These are phyloP conservation scores for Catenaria anguillulae DNA, from an alignment of 371 early-diverging fungal genomes.

Conservation along the genomic window DNA sequence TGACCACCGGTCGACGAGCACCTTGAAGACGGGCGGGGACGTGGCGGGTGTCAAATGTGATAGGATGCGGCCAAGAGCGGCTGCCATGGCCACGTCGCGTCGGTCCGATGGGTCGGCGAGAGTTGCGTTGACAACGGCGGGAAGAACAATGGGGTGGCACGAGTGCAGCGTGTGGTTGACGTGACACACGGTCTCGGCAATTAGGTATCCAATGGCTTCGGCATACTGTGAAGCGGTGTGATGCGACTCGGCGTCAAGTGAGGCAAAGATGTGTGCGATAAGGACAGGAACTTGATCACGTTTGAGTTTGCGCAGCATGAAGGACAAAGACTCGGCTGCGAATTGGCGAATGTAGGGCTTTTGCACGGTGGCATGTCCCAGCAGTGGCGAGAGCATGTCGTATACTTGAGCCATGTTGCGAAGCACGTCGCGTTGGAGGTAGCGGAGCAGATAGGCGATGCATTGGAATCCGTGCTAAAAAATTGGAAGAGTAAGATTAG, in stretches of 20 bases:
- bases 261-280: background rate
- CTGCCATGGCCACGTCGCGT: conserved; percentile 15
- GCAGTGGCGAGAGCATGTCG: conserved; percentile 47
- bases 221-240: conserved; percentile 22
- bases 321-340: conserved; percentile 81
- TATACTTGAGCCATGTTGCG: conserved; percentile 54
- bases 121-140: conserved; percentile 13
- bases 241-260: background rate
- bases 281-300: background rate
- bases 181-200: conserved; percentile 58
- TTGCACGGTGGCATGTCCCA: conserved; percentile 43
- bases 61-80: conserved; percentile 9
- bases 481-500: background rate
- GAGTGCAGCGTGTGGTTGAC: conserved; percentile 9
- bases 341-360: conserved; percentile 70
- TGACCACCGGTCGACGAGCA: background rate
- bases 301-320: conserved; percentile 57
- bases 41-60: background rate
- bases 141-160: conserved; percentile 24
- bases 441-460: conserved; percentile 81
- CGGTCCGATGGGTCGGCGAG: conserved; percentile 13
- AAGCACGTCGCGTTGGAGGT: conserved; percentile 50
- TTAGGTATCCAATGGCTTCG: conserved; percentile 59
- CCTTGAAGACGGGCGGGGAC: background rate
- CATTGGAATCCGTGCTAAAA: conserved; percentile 61